Evolutionary conservation across 768 basidiomycete genomes (phyloP).

Genomic region (Albatrellus ellisii): DNA sequence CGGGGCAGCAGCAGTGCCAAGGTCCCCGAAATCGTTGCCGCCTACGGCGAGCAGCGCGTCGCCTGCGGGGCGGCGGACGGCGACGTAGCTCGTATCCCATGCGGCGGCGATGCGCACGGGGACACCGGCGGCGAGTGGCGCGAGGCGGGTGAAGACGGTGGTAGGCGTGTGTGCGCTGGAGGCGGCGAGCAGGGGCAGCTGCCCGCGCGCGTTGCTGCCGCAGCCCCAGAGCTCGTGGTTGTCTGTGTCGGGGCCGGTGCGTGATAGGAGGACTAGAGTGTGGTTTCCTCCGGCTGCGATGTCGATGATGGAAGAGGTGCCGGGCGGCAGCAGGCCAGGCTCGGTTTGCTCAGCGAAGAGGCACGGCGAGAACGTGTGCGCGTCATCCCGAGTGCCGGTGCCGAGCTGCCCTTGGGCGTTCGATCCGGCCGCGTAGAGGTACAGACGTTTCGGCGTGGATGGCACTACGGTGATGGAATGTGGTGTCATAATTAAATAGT

Average conservation of each 20-base stretch:
- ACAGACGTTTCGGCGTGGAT: too few species aligned
- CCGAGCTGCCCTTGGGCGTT: constrained; percentile 37
- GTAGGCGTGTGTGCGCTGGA: constrained; percentile 25
- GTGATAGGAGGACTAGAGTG: constrained; percentile 50
- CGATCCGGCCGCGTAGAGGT: constrained; percentile 33
- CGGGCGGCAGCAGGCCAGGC: constrained; percentile 16
- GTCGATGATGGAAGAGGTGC: constrained; percentile 25
- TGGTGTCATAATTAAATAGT: too few species aligned
- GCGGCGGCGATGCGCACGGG: constrained; percentile 43
- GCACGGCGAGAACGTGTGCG: constrained; percentile 26
- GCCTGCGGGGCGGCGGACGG: constrained; percentile 28
- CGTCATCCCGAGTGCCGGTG: constrained; percentile 25
- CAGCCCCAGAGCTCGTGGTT: constrained; percentile 49
- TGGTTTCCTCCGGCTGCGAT: constrained; percentile 72
- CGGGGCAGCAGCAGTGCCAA: constrained; percentile 38
- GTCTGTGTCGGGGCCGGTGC: constrained; percentile 11
- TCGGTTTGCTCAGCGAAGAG: constrained; percentile 17
- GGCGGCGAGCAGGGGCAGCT: constrained; percentile 43
- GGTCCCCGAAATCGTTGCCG: constrained; percentile 71
- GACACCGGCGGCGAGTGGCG: constrained; percentile 21
- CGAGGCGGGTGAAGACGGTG: constrained; percentile 30
- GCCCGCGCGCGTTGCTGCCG: constrained; percentile 60
- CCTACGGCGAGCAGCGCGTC: constrained; percentile 72
- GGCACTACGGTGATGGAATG: too few species aligned
- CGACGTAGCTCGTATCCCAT: constrained; percentile 81